Conservation (phyloP, 495 filamentous ascomycete species). For the Bombardia bombarda region DNA sequence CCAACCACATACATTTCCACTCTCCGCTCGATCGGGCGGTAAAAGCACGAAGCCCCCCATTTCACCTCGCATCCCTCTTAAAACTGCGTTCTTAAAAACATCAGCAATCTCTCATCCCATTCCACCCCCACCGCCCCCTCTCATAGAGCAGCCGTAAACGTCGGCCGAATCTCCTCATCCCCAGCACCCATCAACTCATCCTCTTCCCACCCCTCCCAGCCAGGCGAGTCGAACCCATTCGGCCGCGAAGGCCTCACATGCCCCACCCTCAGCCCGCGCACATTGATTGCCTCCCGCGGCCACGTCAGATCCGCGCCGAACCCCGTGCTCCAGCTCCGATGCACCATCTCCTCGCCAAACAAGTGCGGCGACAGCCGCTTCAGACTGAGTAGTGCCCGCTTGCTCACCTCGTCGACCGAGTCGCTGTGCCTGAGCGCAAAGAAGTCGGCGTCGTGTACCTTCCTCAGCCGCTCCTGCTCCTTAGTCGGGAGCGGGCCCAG, state of each 20-base stretch:
- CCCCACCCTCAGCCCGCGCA: constrained; percentile 44
- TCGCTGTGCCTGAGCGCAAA: constrained; percentile 60
- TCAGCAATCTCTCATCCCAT: too few species aligned
- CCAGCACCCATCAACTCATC: constrained; percentile 27
- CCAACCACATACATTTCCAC: too few species aligned
- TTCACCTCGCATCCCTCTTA: too few species aligned
- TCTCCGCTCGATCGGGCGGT: too few species aligned
- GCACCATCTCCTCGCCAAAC: constrained; percentile 34
- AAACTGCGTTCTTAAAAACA: too few species aligned
- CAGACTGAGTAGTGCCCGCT: constrained; percentile 56
- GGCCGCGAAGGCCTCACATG: constrained; percentile 47
- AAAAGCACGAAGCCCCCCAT: too few species aligned
- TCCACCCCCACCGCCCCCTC: too few species aligned
- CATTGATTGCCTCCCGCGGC: constrained; percentile 44
- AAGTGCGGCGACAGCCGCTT: constrained; percentile 43
- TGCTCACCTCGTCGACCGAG: constrained; percentile 65
- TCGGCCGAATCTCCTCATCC: too few species aligned
- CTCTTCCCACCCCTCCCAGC: constrained; percentile 43
- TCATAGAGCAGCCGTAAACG: too few species aligned
- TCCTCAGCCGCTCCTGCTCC: constrained; percentile 49
- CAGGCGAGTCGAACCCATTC: constrained; percentile 48
- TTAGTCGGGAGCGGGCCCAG: constrained; percentile 51
- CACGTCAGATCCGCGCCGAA: constrained; percentile 41
- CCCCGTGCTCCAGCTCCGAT: constrained; percentile 37
- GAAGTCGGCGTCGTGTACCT: constrained; percentile 48